phyloP scores from a whole-genome alignment of 768 basidiomycete species.

The Russula ochroleuca region DNA sequence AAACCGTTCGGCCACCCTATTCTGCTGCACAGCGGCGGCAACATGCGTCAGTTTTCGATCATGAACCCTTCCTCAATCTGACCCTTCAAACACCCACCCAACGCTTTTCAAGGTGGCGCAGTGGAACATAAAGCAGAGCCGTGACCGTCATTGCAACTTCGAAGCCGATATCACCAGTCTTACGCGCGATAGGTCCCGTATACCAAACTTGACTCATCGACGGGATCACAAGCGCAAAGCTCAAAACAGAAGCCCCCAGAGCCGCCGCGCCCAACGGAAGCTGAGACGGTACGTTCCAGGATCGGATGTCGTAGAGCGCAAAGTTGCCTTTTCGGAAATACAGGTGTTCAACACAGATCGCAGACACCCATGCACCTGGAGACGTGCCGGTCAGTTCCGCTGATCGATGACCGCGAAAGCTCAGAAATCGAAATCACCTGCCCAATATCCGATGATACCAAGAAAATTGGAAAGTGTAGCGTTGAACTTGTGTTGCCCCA shows the following conservation, averaged over 20 bases:
- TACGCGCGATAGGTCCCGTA: constrained; percentile 59
- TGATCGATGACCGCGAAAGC: background rate
- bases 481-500: constrained; percentile 64
- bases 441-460: constrained; percentile 53
- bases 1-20: too few species aligned
- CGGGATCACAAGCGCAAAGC: constrained; percentile 56
- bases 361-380: constrained; percentile 47
- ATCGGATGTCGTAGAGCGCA: constrained; percentile 43
- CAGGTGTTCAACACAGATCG: constrained; percentile 65
- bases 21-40: too few species aligned
- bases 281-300: constrained; percentile 50
- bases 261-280: constrained; percentile 66
- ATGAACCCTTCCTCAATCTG: too few species aligned
- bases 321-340: constrained; percentile 54
- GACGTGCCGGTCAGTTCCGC: constrained; percentile 48
- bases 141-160: constrained; percentile 49
- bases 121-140: too few species aligned
- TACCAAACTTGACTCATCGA: constrained; percentile 72
- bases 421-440: constrained; percentile 22
- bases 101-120: too few species aligned
- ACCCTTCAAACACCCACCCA: too few species aligned
- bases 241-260: constrained; percentile 44
- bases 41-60: too few species aligned
- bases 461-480: constrained; percentile 59
- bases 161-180: constrained; percentile 64